Evolutionary conservation across 2,329 filamentous ascomycete species (phyloP).

Genomic region (Dryadomyces quercivorus): DNA sequence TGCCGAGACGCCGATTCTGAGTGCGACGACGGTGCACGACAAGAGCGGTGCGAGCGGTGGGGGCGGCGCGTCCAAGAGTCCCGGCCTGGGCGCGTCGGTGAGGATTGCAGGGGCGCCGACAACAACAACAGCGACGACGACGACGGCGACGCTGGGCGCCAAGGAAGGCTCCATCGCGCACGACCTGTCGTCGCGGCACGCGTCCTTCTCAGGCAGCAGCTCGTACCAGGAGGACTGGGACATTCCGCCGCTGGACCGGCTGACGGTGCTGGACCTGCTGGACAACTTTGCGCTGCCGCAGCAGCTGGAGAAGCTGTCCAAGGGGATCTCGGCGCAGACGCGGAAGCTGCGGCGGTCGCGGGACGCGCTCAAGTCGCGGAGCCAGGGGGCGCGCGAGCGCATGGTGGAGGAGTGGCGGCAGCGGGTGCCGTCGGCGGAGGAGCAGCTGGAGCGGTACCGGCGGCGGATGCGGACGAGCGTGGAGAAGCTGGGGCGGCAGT

Average conservation of each 20-base stretch:
- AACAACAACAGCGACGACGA: too few relatives aligned
- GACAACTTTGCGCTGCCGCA: slow-evolving; percentile 88
- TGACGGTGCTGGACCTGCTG: slow-evolving; percentile 85
- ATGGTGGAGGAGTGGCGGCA: slow-evolving; percentile 90
- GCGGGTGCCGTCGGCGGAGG: slow-evolving; percentile 73
- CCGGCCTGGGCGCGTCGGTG: neutral
- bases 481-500: slow-evolving; percentile 72
- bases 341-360: slow-evolving; percentile 75
- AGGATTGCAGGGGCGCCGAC: too few relatives aligned
- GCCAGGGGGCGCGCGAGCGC: slow-evolving; percentile 69
- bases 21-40: neutral
- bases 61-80: slow-evolving; percentile 3
- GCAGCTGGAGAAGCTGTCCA: slow-evolving; percentile 82
- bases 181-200: slow-evolving; percentile 52
- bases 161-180: too few relatives aligned
- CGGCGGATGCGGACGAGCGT: slow-evolving; percentile 78
- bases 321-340: slow-evolving; percentile 67
- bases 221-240: slow-evolving; percentile 87
- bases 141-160: too few relatives aligned
- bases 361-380: slow-evolving; percentile 64
- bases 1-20: slow-evolving; percentile 36
- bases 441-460: slow-evolving; percentile 84
- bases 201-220: slow-evolving; percentile 73
- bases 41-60: neutral
- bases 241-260: slow-evolving; percentile 76